Evolutionary conservation across 1,284 basidiomycete species (phyloP), one percentile per base, ranked within the genome.

Genomic region (Ganoderma multipileum): DNA sequence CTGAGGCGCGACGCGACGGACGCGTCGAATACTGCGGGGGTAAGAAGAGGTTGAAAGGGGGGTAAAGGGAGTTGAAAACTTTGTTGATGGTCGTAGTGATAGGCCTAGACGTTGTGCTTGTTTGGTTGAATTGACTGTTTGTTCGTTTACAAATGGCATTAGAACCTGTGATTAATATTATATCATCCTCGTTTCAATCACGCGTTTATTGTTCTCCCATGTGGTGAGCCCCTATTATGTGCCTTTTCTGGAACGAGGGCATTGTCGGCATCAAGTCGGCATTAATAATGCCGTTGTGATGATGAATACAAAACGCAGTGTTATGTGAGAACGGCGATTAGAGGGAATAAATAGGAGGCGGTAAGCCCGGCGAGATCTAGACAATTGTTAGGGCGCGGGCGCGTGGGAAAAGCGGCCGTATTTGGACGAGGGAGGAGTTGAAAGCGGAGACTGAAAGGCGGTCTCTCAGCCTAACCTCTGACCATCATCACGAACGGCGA

Each of bases 401-500:
- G 61, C 74, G 75, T 75, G 74, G 65, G 74, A 75, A 75, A 4
- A 26, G 16, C 39, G 52, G 28, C 67, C 69, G 47, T 69, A 70
- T 71, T 65, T 72, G 71, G 71, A 42, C 9, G 14, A n/a, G 61
- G 64, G 62, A 64, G 71, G 68, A 64, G 69, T 70, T 71, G 64
- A 65, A 72, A 74, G 74, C 75, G 74, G 76, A 75, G 76, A 70
- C 61, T 65, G 75, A 76, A 77, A 71, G 69, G 66, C 66, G 39
- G 66, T 68, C 70, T 71, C 73, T 66, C 67, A 74, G 73, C 75
- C 75, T 73, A 70, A 75, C 74, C 76, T 75, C 75, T 76, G 75
- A 76, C 76, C 75, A 77, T 73, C 75, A 77, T 72, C 75, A 73
- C 74, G 71, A 73, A 75, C 75, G 72, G 73, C 76, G 76, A 73